phyloP scores from a whole-genome alignment of 169 alveolate genomes.

The Perkinsus olseni region DNA sequence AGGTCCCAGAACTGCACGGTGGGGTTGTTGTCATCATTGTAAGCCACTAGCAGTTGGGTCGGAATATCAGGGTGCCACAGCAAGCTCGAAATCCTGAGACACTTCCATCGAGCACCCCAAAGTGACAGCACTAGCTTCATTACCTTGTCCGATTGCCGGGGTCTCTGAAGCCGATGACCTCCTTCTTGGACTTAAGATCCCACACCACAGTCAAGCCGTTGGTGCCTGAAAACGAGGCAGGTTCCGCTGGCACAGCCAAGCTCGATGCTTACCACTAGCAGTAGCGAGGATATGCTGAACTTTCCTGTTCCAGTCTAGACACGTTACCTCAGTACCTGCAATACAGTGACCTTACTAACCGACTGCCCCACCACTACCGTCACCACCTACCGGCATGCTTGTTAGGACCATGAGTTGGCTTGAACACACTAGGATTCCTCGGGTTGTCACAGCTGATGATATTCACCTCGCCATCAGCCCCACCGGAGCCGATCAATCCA shows the following conservation, averaged over 20 bases:
- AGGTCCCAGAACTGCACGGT: slow-evolving; percentile 36
- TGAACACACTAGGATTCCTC: neutral
- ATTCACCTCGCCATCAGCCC: neutral
- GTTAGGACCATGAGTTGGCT: neutral
- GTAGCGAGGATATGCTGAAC: slow-evolving; percentile 32
- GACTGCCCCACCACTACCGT: neutral
- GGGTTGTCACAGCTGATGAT: neutral
- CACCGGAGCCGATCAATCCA: neutral
- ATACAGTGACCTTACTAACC: no score
- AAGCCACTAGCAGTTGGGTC: slow-evolving; percentile 31
- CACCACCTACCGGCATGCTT: neutral
- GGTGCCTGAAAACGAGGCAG: neutral
- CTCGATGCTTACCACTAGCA: slow-evolving; percentile 4
- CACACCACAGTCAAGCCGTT: slow-evolving; percentile 33
- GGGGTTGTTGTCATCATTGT: slow-evolving; percentile 35
- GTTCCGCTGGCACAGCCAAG: neutral
- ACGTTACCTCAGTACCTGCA: slow-evolving; percentile 31
- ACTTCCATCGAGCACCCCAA: no score
- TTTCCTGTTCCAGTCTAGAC: slow-evolving; percentile 32
- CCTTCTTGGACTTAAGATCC: slow-evolving; percentile 28
- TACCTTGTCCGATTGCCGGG: slow-evolving; percentile 27
- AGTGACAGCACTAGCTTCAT: neutral
- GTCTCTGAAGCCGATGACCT: slow-evolving; percentile 32
- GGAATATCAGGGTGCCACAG: slow-evolving; percentile 36
- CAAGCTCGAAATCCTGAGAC: slow-evolving; percentile 22